A percentile compares a stretch with the other conserved stretches of the same genome.
Conservation (phyloP, 2,329 filamentous ascomycete genomes). For the Alternaria gaisen region DNA sequence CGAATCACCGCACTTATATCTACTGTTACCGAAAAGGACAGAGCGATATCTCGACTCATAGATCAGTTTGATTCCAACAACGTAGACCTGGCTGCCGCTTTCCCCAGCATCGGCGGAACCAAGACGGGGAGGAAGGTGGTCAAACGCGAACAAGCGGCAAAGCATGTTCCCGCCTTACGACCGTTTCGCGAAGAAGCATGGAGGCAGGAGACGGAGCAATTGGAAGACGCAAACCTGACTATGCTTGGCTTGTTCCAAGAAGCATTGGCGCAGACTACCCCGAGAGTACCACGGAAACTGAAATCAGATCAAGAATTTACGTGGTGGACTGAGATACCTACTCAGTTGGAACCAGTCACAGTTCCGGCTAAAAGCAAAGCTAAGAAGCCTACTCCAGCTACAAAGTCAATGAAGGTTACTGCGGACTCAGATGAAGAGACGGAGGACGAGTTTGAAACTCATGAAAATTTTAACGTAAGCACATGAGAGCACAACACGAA, state of each 20-base stretch:
- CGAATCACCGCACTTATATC: slow-evolving; percentile 60
- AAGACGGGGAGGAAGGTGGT: slow-evolving; percentile 56
- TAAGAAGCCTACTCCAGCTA: slow-evolving; percentile 10
- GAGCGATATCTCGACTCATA: slow-evolving; percentile 64
- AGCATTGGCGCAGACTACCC: slow-evolving; percentile 39
- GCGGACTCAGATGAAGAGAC: slow-evolving; percentile 39
- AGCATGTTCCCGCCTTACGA: slow-evolving; percentile 63
- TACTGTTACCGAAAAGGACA: slow-evolving; percentile 66
- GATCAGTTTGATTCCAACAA: slow-evolving; percentile 66
- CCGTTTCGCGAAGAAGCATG: slow-evolving; percentile 62
- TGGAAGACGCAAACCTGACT: slow-evolving; percentile 35
- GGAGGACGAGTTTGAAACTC: slow-evolving; percentile 50
- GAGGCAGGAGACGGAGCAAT: slow-evolving; percentile 42
- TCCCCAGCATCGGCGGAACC: slow-evolving; percentile 62
- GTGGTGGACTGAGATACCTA: slow-evolving; percentile 38
- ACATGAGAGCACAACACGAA: fast-evolving
- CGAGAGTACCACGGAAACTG: slow-evolving; percentile 37
- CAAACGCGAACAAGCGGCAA: slow-evolving; percentile 61
- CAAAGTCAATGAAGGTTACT: slow-evolving; percentile 11
- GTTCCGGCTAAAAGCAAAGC: slow-evolving; percentile 18
- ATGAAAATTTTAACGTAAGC: slow-evolving; percentile 43
- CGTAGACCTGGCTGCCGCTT: slow-evolving; percentile 64
- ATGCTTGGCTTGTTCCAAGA: slow-evolving; percentile 47
- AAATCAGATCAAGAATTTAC: slow-evolving; percentile 21
- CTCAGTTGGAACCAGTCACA: slow-evolving; percentile 18